A percentile compares a stretch with the other conserved stretches of the same genome.
phyloP scores from a whole-genome alignment of 2,329 filamentous ascomycete species.

The Phoma sp. region DNA sequence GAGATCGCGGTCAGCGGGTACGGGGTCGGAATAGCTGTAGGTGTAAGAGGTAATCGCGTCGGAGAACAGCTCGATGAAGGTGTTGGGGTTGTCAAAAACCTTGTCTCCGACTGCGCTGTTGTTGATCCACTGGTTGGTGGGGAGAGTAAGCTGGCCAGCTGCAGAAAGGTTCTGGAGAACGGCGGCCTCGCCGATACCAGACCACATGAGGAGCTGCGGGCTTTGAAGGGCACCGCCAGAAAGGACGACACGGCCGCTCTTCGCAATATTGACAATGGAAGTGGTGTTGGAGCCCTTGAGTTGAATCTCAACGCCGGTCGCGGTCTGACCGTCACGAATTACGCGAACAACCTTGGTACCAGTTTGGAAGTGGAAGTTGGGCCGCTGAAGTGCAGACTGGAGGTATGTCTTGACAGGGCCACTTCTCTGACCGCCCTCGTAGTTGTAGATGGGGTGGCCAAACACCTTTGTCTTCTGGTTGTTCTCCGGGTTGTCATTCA shows the following conservation, averaged over 20 bases:
- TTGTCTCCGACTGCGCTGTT: slow-evolving; percentile 57
- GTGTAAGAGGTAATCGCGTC: slow-evolving; percentile 55
- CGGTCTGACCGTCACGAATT: slow-evolving; percentile 48
- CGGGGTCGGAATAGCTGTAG: slow-evolving; percentile 55
- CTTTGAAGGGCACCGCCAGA: slow-evolving; percentile 44
- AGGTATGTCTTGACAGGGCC: slow-evolving; percentile 59
- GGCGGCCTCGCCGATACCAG: slow-evolving; percentile 43
- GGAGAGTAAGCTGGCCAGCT: slow-evolving; percentile 44
- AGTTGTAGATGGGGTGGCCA: slow-evolving; percentile 57
- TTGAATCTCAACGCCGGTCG: slow-evolving; percentile 52
- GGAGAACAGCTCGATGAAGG: slow-evolving; percentile 57
- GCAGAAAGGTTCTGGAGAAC: slow-evolving; percentile 40
- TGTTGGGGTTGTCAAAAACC: slow-evolving; percentile 64
- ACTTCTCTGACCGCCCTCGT: slow-evolving; percentile 57
- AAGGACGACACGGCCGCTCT: slow-evolving; percentile 38
- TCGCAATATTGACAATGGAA: slow-evolving; percentile 35
- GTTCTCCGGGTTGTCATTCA: slow-evolving; percentile 54
- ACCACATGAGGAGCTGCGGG: slow-evolving; percentile 50
- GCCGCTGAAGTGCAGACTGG: slow-evolving; percentile 52
- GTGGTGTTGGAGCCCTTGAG: slow-evolving; percentile 40
- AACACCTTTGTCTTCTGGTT: slow-evolving; percentile 55
- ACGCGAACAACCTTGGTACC: slow-evolving; percentile 54
- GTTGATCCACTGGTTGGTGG: slow-evolving; percentile 55
- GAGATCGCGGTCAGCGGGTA: slow-evolving; percentile 50
- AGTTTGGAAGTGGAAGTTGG: slow-evolving; percentile 48